These are phyloP conservation scores for Misopates orontium DNA, from an alignment of 257 asterid genomes.

Conservation along the genomic window DNA sequence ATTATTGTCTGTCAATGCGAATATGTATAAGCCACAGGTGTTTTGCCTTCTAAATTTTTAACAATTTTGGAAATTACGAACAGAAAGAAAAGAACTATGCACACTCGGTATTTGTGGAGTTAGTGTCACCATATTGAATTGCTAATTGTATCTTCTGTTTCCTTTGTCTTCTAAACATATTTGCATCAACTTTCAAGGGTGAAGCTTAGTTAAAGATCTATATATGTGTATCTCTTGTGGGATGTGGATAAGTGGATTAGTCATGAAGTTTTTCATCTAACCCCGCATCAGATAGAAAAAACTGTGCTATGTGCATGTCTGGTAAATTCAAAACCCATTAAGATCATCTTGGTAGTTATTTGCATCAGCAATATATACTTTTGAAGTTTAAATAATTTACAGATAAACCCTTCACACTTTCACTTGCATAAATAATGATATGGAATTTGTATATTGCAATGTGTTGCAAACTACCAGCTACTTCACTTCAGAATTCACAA, in stretches of 20 bases:
- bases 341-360: neutral
- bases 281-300: neutral
- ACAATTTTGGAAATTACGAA: neutral
- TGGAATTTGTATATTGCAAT: constrained; percentile 7
- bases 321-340: neutral
- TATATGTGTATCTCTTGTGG: neutral
- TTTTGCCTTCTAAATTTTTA: no score
- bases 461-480: neutral
- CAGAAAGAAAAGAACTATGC: neutral
- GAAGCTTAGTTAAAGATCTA: neutral
- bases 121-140: no score
- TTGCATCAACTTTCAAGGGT: neutral
- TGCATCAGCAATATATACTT: neutral
- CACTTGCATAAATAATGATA: neutral
- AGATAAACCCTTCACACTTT: constrained; percentile 3
- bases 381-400: constrained; percentile 7
- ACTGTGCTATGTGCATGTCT: neutral
- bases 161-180: neutral
- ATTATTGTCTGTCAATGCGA: no score
- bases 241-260: neutral
- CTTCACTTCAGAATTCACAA: constrained; percentile 19
- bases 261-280: neutral
- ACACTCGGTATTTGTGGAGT: neutral
- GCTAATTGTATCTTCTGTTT: neutral
- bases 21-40: no score